Conservation (phyloP, 768 basidiomycete genomes). For the Leccinum disarticulatum region DNA sequence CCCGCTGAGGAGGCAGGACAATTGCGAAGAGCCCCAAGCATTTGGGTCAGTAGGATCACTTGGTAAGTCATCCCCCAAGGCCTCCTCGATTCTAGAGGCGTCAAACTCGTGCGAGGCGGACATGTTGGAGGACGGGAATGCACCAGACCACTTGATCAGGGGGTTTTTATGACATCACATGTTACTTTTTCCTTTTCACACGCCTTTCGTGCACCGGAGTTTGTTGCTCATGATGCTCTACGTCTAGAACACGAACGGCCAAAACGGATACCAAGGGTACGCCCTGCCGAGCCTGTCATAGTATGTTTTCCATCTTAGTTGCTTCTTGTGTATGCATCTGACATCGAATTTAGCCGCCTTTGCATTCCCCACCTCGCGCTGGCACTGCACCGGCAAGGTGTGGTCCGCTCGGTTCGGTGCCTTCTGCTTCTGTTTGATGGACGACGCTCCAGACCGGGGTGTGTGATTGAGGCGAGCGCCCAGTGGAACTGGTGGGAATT, state of each 20-base stretch:
- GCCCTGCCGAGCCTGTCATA: slow-evolving; percentile 20
- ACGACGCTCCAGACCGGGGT: background rate
- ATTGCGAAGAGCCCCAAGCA: too few relatives aligned
- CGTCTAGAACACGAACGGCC: slow-evolving; percentile 22
- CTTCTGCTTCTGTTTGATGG: background rate
- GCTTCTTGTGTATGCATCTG: background rate
- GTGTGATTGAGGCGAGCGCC: background rate
- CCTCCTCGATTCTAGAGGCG: too few relatives aligned
- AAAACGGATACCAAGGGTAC: slow-evolving; percentile 24
- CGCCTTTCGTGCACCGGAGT: background rate
- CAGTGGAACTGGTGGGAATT: background rate
- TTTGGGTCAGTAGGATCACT: too few relatives aligned
- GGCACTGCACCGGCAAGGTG: slow-evolving; percentile 22
- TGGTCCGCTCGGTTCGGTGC: too few relatives aligned
- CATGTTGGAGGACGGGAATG: too few relatives aligned
- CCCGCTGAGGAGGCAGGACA: too few relatives aligned
- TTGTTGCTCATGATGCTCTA: slow-evolving; percentile 3
- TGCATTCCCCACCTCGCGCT: slow-evolving; percentile 24
- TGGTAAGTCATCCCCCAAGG: too few relatives aligned
- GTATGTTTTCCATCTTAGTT: slow-evolving; percentile 12
- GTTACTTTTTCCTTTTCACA: too few relatives aligned
- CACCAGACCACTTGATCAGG: too few relatives aligned
- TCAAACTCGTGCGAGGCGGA: too few relatives aligned
- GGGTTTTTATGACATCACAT: too few relatives aligned
- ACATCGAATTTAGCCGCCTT: slow-evolving; percentile 18